These are phyloP conservation scores for Hypoxylon sp. DNA, from an alignment of 2,329 filamentous ascomycete genomes.

Conservation along the genomic window DNA sequence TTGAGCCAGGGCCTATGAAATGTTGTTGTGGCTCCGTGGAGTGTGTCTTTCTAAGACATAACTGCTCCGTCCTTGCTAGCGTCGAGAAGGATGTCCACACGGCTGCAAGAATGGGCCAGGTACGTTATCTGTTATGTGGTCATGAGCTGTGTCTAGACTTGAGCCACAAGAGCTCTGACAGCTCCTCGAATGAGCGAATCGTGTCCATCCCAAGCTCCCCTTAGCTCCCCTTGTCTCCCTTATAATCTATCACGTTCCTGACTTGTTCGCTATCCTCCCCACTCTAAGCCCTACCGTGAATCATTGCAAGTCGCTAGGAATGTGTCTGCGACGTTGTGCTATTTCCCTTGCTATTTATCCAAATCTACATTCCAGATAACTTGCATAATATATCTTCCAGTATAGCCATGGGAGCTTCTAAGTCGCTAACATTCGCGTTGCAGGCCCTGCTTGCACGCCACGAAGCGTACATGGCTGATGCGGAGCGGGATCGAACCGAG, in stretches of 20 bases:
- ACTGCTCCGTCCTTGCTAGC: constrained; percentile 80
- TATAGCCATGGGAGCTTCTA: constrained; percentile 52
- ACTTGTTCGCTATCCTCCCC: constrained; percentile 18
- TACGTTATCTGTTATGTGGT: constrained; percentile 66
- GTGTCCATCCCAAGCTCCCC: constrained; percentile 10
- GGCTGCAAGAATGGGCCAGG: constrained; percentile 91
- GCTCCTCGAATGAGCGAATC: constrained; percentile 14
- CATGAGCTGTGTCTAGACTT: constrained; percentile 8
- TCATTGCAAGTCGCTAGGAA: constrained; percentile 19
- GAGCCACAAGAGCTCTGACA: constrained; percentile 10
- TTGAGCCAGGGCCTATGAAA: constrained; percentile 59
- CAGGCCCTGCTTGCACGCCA: constrained; percentile 93
- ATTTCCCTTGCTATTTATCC: constrained; percentile 27
- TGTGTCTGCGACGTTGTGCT: constrained; percentile 29
- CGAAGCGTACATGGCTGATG: constrained; percentile 94
- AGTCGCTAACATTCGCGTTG: constrained; percentile 78
- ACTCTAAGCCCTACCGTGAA: constrained; percentile 9
- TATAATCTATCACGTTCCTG: constrained; percentile 34
- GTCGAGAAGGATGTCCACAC: constrained; percentile 90
- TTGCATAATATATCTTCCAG: constrained; percentile 25
- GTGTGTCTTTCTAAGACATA: constrained; percentile 86
- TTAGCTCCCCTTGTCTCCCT: constrained; percentile 24
- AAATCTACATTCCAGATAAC: constrained; percentile 47
- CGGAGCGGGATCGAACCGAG: constrained; percentile 84
- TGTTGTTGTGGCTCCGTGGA: constrained; percentile 91